Base-by-base conservation (phyloP, 2,329 filamentous ascomycete genomes). In the Talaromyces sp. region DNA sequence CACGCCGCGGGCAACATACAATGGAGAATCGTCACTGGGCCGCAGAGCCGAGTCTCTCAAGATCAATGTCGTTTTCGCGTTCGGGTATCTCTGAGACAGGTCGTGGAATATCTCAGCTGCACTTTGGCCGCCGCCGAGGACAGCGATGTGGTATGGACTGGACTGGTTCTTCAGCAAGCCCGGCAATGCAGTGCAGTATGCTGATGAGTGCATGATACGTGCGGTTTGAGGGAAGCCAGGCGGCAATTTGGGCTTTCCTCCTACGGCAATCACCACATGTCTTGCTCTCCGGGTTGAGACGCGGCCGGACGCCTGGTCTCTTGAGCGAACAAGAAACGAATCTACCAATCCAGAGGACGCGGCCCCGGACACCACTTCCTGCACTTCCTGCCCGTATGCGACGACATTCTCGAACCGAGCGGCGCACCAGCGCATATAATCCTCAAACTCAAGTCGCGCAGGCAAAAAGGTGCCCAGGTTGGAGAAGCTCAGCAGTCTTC, bases 91-190 rank as follows among this genome's bases (percentile, higher is more conserved):
- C 44, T 81, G 83, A 70, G 94, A 89, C 56, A 98, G 79, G 75
- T 96, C 93, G 79, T 91, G 89, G 80, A 96, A 97, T 70, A 97
- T 96, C 80, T 99, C 94, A 9, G 94, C 94, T 2, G 92, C 92
- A 73, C 91, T 96, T 79, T 99, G 94, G 1, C 95, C 94, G 54
- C 87, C 91, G 8, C 94, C 94, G 47, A 98, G 82, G 10, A 98
- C 90, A 8, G 91, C 93, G 58, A 98, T 87, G 16, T 86, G 86
- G 75, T 92, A 90, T 2, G 81, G 65, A 28, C 71, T 70, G 40
- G 69, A 66, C 50, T 70, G 68, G 51, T 82, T 73, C 42, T 71
- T 75, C 54, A 81, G 65, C 42, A 79, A 61, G 18, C 67, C 65
- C 1, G 76, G 76, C 16, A 79, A 64, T 16, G 66, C 66, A 5